Percentiles rank a stretch among this genome's conserved stretches.
Conservation (phyloP, 1,284 basidiomycete species). For the Malassezia nana region DNA sequence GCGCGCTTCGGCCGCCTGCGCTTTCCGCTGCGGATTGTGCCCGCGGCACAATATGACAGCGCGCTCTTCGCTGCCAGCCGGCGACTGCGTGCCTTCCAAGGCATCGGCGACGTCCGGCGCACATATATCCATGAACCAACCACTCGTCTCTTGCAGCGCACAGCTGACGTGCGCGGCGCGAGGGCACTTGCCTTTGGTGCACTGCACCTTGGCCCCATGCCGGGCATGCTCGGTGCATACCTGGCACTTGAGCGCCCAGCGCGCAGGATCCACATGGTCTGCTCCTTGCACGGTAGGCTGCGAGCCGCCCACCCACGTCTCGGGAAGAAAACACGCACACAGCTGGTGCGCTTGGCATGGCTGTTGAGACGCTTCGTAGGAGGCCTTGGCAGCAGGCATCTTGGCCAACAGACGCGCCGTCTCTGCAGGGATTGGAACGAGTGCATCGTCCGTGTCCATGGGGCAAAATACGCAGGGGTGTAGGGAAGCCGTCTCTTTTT, state of each 20-base stretch:
- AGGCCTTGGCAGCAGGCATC: not conserved
- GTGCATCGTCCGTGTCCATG: constrained; percentile 19
- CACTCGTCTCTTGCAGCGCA: constrained; percentile 52
- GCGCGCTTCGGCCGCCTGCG: constrained; percentile 25
- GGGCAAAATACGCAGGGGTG: constrained; percentile 49
- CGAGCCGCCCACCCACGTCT: constrained; percentile 36
- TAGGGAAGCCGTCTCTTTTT: not conserved
- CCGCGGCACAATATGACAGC: constrained; percentile 40
- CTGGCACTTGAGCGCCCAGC: constrained; percentile 60
- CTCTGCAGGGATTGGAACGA: constrained; percentile 24
- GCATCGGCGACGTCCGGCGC: constrained; percentile 26
- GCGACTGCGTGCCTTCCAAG: constrained; percentile 25
- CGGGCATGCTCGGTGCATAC: constrained; percentile 62
- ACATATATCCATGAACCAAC: constrained; percentile 41
- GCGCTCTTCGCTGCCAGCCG: constrained; percentile 22
- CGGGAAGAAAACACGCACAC: constrained; percentile 42
- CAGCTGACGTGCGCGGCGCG: constrained; percentile 90
- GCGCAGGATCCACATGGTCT: constrained; percentile 31
- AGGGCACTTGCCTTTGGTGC: constrained; percentile 81
- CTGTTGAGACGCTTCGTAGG: not conserved
- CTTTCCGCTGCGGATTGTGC: constrained; percentile 39
- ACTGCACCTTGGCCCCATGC: constrained; percentile 85
- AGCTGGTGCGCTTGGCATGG: constrained; percentile 39
- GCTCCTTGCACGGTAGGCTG: constrained; percentile 31
- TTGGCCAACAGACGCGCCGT: constrained; percentile 3